Evolutionary conservation across 108 stramenopile genomes (phyloP), one percentile per base, ranked within the genome.

Genomic region (Nitzschia sp.): DNA sequence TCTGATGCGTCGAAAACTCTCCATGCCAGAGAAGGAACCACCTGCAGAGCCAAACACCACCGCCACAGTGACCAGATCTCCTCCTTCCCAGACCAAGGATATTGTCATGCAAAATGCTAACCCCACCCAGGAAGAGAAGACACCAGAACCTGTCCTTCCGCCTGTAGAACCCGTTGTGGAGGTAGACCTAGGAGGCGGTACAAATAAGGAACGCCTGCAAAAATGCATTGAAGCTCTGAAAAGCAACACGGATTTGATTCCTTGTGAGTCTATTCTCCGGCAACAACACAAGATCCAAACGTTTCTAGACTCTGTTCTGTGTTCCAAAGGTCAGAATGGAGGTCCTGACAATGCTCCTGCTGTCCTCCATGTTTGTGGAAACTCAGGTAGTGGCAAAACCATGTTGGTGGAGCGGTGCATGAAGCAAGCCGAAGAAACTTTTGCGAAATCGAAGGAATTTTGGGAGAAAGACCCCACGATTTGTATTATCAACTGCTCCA

Each of bases 381-480:
- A 69, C 21, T 86, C 90, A 11, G 90, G 87, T 34, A 81, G 76
- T 38, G 90, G 91, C 26, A 92, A 92, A 84, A 83, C 81, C 21
- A 65, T 64, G 34, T 41, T 57, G 0, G 53, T 71, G 17, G 57
- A 41, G 9, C 40, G 10, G 21, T 70, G 69, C 40, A 56, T 67
- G 25, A 8, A 57, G 6, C 53, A 46, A 37, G 38, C 41, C 29
- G 60, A 50, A 0, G 46, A 69, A 24, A 26, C 17, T 5, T 71
- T 12, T 20, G 41, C 63, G 48, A 41, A 63, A 40, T 51, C 21
- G 24, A 26, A 43, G 6, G 21, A 50, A 22, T 62, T 69, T 42
- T 59, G 55, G 44, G 64, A 70, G 7, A n/a, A 37, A 3, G 26
- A 37, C 34, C 72, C 78, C n/a, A 2, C 5, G 8, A 51, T 79